phyloP scores from a whole-genome alignment of 2,329 filamentous ascomycete genomes.

The Cadophora sp. region DNA sequence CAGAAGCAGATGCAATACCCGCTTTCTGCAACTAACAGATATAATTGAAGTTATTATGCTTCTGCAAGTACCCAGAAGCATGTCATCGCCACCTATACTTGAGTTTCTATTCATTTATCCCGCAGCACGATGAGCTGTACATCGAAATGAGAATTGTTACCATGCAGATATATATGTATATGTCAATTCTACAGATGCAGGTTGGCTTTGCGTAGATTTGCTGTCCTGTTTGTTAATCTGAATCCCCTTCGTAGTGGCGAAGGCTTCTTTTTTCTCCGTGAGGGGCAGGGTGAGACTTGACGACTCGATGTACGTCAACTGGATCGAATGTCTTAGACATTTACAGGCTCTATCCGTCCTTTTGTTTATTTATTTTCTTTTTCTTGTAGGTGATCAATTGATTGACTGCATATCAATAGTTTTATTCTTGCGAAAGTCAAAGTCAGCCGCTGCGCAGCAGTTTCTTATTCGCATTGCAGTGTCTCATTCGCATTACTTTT shows the following conservation, averaged over 20 bases:
- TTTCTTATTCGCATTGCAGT: neutral
- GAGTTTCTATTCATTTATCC: conserved; percentile 27
- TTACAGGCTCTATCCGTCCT: neutral
- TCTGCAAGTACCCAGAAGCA: conserved; percentile 10
- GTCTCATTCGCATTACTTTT: neutral
- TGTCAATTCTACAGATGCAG: conserved; percentile 1
- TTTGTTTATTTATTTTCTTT: neutral
- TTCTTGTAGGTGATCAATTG: neutral
- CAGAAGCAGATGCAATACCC: conserved; percentile 8
- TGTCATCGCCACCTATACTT: conserved; percentile 20
- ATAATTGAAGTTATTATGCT: conserved; percentile 21
- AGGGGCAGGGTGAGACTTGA: neutral
- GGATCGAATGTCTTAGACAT: conserved; percentile 12
- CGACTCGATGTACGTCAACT: conserved; percentile 6
- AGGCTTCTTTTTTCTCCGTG: neutral
- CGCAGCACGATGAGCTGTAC: conserved; percentile 22
- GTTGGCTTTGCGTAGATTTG: conserved; percentile 1
- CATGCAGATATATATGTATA: conserved; percentile 4
- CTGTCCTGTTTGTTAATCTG: neutral
- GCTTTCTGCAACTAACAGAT: conserved; percentile 13
- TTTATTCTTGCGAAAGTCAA: neutral
- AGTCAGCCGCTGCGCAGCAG: neutral
- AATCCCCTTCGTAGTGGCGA: neutral
- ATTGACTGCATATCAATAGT: conserved; percentile 10
- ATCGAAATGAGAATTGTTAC: neutral